Conservation (phyloP, 1,284 basidiomycete species). For the Fomitopsis pinicola region DNA sequence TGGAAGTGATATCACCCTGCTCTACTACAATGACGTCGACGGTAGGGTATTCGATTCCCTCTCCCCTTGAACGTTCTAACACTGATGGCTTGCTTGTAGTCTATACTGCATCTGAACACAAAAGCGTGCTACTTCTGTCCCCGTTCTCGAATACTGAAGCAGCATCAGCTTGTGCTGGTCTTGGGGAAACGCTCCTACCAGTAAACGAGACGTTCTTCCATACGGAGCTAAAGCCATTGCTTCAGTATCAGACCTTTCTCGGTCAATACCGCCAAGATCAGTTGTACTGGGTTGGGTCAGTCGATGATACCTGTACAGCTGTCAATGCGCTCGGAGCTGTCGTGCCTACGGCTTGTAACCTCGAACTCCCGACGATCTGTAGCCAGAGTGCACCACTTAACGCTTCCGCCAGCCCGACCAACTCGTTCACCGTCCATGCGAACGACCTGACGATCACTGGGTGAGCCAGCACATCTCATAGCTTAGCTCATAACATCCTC, state of each 20-base stretch:
- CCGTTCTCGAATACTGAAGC: constrained; percentile 14
- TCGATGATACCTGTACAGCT: constrained; percentile 17
- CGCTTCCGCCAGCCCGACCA: constrained; percentile 14
- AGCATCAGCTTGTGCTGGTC: constrained; percentile 15
- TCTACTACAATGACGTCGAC: constrained; percentile 27
- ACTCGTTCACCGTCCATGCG: constrained; percentile 18
- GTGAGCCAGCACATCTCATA: constrained; percentile 10
- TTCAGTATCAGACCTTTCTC: constrained; percentile 24
- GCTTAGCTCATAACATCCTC: neutral
- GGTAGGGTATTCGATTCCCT: constrained; percentile 10
- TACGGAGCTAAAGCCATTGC: constrained; percentile 19
- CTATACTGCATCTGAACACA: constrained; percentile 15
- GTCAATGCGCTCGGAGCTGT: constrained; percentile 21
- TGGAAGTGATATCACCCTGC: constrained; percentile 17
- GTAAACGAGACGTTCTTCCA: constrained; percentile 22
- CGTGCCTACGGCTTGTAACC: constrained; percentile 16
- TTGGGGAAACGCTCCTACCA: constrained; percentile 24
- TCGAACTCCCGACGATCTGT: constrained; percentile 24
- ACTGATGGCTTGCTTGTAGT: constrained; percentile 9
- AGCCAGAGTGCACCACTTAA: constrained; percentile 22
- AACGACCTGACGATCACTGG: constrained; percentile 22
- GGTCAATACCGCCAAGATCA: constrained; percentile 15
- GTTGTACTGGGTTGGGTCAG: constrained; percentile 25
- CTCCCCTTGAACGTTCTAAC: neutral
- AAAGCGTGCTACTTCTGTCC: constrained; percentile 21